These are phyloP conservation scores for Mycena galericulata DNA, from an alignment of 768 basidiomycete genomes.

Conservation along the genomic window DNA sequence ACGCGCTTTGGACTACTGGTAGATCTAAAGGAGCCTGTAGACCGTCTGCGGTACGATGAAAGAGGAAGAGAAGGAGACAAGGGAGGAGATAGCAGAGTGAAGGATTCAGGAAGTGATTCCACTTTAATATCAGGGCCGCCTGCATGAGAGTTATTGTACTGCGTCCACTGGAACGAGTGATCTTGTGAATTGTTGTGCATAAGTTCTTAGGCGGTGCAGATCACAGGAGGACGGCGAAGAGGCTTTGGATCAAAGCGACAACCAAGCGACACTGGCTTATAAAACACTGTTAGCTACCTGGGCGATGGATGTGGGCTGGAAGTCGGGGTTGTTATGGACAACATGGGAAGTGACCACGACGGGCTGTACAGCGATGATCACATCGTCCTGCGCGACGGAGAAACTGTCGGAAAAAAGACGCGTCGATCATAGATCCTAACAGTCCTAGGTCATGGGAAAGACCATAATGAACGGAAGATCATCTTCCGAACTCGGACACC, in stretches of 20 bases:
- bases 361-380: slow-evolving; percentile 51
- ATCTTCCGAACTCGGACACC: background rate
- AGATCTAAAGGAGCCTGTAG: slow-evolving; percentile 46
- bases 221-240: slow-evolving; percentile 37
- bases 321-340: slow-evolving; percentile 30
- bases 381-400: slow-evolving; percentile 27
- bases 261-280: slow-evolving; percentile 35
- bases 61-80: slow-evolving; percentile 35
- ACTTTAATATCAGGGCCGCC: slow-evolving; percentile 57
- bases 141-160: slow-evolving; percentile 35
- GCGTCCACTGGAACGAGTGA: slow-evolving; percentile 43
- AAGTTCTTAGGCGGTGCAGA: slow-evolving; percentile 58
- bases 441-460: slow-evolving; percentile 14
- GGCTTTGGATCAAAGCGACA: slow-evolving; percentile 39
- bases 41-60: slow-evolving; percentile 44
- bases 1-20: slow-evolving; percentile 50
- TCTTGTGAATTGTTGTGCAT: slow-evolving; percentile 51
- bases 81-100: slow-evolving; percentile 53
- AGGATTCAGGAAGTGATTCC: slow-evolving; percentile 51
- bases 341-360: slow-evolving; percentile 36
- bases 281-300: slow-evolving; percentile 42
- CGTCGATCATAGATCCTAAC: slow-evolving; percentile 33
- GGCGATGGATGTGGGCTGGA: slow-evolving; percentile 43
- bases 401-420: slow-evolving; percentile 13
- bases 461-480: slow-evolving; percentile 25